Base-by-base conservation (phyloP, 2,329 filamentous ascomycete species). In the Helminthosporium solani region DNA sequence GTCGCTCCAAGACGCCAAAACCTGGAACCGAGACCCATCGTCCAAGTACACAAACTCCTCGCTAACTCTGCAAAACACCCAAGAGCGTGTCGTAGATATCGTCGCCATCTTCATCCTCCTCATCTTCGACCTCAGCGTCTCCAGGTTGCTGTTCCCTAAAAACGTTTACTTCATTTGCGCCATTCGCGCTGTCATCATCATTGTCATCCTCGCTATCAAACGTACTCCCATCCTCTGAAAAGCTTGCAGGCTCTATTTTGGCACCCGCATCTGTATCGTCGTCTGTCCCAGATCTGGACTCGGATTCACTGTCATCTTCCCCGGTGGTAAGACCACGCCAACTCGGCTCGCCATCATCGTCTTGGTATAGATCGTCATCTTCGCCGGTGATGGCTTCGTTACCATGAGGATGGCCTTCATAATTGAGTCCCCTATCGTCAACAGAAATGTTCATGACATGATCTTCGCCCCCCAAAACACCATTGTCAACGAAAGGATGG, bases 241-340 rank as follows among this genome's bases (percentile, higher is more conserved):
- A 67, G 66, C 1, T 54, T 58, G 33, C 63, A 63, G 21, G 73
- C 71, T n/a, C 68, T 63, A 1, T 57, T 68, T 57, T 63, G 3
- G 46, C 57, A 25, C 41, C 50, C 16, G 38, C 49, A 3, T 44
- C 53, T 7, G 51, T 50, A 25, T 56, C 51, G 1, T 52, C 40
- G 0, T 30, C n/a, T n/a, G n/a, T n/a, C n/a, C n/a, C 34, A 8
- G 47, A 52, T 25, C 23, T 9, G 5, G 23, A 25, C 9, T 12
- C 14, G 7, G 47, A 53, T 8, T 3, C 54, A 30, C 54, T 57
- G 14, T 58, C 56, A 6, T 66, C 60, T 14, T 66, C 61, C 8
- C 51, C 61, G 8, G 58, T 53, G 5, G 28, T 54, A 1, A 66
- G 60, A 4, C 64, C 64, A 18, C 42, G 55, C 64, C 64, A 66